Evolutionary conservation across 805 yeast genomes (phyloP).

Genomic region (Blastobotrys peoriensis): DNA sequence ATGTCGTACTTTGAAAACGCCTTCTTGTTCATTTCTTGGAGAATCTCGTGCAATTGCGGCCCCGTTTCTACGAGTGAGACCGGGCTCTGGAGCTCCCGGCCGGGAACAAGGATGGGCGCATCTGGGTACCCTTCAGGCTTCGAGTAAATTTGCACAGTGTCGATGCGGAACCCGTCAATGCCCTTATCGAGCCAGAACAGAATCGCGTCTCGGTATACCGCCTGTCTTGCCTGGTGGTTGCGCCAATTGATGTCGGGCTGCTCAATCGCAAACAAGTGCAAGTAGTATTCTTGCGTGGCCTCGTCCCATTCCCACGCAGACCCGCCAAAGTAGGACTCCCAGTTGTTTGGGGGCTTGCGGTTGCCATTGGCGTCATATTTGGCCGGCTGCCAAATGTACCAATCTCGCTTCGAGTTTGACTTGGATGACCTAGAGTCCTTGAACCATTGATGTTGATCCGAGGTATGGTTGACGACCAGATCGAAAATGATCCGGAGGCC

Average conservation of each 20-base stretch:
- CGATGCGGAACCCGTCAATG: constrained; percentile 55
- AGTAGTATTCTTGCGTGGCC: constrained; percentile 47
- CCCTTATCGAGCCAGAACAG: constrained; percentile 52
- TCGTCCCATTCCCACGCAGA: constrained; percentile 58
- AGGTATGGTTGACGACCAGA: constrained; percentile 55
- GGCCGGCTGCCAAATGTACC: constrained; percentile 55
- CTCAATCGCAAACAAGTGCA: constrained; percentile 44
- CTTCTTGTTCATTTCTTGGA: constrained; percentile 43
- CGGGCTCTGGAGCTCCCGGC: constrained; percentile 37
- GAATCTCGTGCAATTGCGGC: constrained; percentile 54
- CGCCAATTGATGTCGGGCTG: constrained; percentile 68
- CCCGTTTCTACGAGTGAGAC: constrained; percentile 36
- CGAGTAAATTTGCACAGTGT: constrained; percentile 48
- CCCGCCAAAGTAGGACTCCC: constrained; percentile 49
- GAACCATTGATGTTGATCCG: constrained; percentile 53
- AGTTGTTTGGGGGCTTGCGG: constrained; percentile 52
- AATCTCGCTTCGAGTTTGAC: constrained; percentile 50
- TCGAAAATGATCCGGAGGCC: constrained; percentile 50
- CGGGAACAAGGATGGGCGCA: constrained; percentile 43
- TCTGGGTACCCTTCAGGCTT: constrained; percentile 43
- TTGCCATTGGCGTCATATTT: constrained; percentile 40
- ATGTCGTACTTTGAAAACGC: constrained; percentile 43
- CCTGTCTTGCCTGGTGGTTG: constrained; percentile 34
- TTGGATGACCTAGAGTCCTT: constrained; percentile 47
- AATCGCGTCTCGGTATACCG: constrained; percentile 42